phyloP scores from a whole-genome alignment of 768 basidiomycete genomes.

The Panaeolus papilionaceus region DNA sequence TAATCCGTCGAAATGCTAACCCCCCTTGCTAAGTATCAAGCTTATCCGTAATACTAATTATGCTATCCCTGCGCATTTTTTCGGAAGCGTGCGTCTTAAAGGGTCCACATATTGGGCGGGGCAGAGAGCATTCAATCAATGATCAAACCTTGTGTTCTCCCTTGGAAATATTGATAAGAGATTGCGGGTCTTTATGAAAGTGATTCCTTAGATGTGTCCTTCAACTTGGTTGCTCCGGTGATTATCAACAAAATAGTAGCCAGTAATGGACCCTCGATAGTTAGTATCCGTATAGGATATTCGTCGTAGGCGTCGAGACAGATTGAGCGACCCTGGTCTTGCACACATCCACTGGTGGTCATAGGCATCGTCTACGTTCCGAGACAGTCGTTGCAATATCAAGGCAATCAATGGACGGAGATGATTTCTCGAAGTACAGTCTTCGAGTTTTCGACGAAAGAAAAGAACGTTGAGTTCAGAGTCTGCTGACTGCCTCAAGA shows the following conservation, averaged over 20 bases:
- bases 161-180: neutral
- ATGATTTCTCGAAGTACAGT: neutral
- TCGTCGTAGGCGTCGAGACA: no score
- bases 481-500: constrained; percentile 2
- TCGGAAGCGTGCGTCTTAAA: constrained; percentile 3
- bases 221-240: neutral
- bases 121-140: neutral
- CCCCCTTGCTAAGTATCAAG: constrained; percentile 3
- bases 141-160: constrained; percentile 1
- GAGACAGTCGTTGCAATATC: no score
- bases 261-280: no score
- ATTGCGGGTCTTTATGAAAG: neutral
- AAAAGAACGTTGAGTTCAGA: neutral
- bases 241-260: neutral
- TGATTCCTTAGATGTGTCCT: neutral
- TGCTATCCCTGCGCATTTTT: neutral
- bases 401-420: neutral
- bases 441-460: neutral
- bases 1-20: neutral
- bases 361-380: no score
- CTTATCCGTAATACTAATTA: neutral
- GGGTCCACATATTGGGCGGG: constrained; percentile 10
- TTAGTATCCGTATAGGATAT: no score
- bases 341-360: no score
- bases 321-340: no score